Conservation (phyloP, 140 eudicot species). For the Senecio squalidus region DNA sequence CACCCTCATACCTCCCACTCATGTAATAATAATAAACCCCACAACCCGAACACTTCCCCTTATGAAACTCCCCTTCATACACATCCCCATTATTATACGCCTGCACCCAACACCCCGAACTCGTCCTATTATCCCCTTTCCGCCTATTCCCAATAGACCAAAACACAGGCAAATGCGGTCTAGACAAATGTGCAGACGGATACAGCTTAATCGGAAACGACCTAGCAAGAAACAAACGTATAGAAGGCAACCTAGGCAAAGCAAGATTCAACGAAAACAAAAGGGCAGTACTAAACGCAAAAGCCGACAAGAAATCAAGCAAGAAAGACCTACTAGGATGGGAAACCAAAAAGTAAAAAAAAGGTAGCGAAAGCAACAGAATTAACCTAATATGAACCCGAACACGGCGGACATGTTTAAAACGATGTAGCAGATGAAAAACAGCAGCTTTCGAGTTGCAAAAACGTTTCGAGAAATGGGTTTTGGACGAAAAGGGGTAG, state of each 20-base stretch:
- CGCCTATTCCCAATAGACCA: slow-evolving; percentile 81
- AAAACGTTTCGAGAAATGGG: slow-evolving; percentile 21
- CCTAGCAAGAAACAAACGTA: slow-evolving; percentile 63
- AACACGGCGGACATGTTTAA: slow-evolving; percentile 47
- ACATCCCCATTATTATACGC: slow-evolving; percentile 93
- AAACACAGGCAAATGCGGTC: slow-evolving; percentile 72
- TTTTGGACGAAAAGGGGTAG: slow-evolving; percentile 36
- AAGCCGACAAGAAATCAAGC: slow-evolving; percentile 82
- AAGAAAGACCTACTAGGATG: slow-evolving; percentile 75
- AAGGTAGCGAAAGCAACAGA: slow-evolving; percentile 62
- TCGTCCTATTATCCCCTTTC: slow-evolving; percentile 47
- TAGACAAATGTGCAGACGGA: slow-evolving; percentile 24
- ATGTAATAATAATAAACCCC: slow-evolving; percentile 92
- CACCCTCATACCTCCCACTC: slow-evolving; percentile 98
- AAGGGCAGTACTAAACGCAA: slow-evolving; percentile 79
- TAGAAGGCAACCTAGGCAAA: slow-evolving; percentile 69
- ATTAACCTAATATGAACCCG: slow-evolving; percentile 52
- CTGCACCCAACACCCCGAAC: slow-evolving; percentile 88
- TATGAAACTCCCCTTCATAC: slow-evolving; percentile 93
- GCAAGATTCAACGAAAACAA: slow-evolving; percentile 84
- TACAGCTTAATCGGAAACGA: slow-evolving; percentile 66
- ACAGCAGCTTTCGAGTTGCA: slow-evolving; percentile 39
- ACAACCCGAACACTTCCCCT: slow-evolving; percentile 91
- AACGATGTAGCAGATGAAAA: slow-evolving; percentile 37
- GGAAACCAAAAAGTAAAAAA: slow-evolving; percentile 80